A percentile compares a stretch with the other conserved stretches of the same genome.
phyloP scores from a whole-genome alignment of 2,329 filamentous ascomycete species.

The Neofusicoccum laricinum region DNA sequence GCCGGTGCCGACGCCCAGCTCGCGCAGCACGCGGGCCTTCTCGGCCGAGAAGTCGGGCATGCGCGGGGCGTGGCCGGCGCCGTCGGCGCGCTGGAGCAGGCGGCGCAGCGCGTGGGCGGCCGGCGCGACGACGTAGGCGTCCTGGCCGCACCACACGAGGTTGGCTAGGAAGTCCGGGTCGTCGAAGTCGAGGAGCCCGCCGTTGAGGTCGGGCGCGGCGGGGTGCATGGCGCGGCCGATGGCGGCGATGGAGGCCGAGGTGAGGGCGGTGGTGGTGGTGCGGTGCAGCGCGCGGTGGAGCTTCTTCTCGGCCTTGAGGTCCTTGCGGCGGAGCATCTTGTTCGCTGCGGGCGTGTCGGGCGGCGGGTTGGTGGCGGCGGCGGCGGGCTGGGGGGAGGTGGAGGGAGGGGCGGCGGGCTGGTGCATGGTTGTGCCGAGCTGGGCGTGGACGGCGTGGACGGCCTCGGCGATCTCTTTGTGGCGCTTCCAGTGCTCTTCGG shows the following conservation, averaged over 20 bases:
- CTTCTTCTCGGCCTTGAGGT: background rate
- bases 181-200: background rate
- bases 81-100: background rate
- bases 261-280: background rate
- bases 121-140: background rate
- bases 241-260: background rate
- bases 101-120: background rate
- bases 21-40: background rate
- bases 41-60: background rate
- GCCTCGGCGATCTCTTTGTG: constrained; percentile 27
- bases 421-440: constrained; percentile 4
- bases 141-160: background rate
- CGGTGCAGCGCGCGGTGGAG: background rate
- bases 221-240: background rate
- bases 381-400: background rate
- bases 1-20: background rate
- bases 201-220: background rate
- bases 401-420: background rate
- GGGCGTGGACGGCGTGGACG: constrained; percentile 21
- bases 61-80: background rate
- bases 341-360: constrained; percentile 11
- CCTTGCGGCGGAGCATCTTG: constrained; percentile 24
- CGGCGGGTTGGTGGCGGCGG: background rate
- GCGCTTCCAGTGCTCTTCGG: constrained; percentile 31
- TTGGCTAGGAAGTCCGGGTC: background rate